Base-by-base conservation (phyloP, 2,329 filamentous ascomycete genomes). In the Aschersonia sp. region DNA sequence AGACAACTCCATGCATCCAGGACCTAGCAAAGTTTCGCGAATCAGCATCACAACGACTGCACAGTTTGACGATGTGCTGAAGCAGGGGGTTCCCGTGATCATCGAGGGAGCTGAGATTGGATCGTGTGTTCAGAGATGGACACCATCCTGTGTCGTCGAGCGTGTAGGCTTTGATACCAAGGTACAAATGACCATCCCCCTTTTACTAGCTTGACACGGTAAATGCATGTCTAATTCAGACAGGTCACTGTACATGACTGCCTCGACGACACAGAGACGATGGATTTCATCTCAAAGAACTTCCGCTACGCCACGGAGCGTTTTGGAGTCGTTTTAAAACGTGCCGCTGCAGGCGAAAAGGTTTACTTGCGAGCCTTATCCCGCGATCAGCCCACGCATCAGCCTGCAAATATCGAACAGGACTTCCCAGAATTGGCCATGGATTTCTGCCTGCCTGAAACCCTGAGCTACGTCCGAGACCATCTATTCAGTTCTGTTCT, bases 261-360 rank as follows among this genome's bases (percentile, higher is more conserved):
- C 22, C 63, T 70, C 6, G 48, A 46, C 31, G 54, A 62, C 30
- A 72, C 69, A 5, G 69, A 76, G 32, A 75, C 75, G 43, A 87
- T 94, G 83, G 82, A 86, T 54, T 94, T 95, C 58, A 80, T 80
- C 49, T 69, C 72, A 43, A 94, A 94, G 63, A 94, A 94, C 61
- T 94, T 94, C 59, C 66, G 68, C 39, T 94, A 94, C 59, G 69
- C 74, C 7, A 85, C 78, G 4, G 80, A 81, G 52, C 58, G 67
- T 2, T 87, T 94, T 54, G 74, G 71, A 1, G 64, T 72, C 0
- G 88, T 94, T 59, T 68, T 89, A 45, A 62, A 75, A 35, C 72
- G 75, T 45, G 75, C 80, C 14, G 62, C 72, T 22, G 59, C 61
- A 5, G 84, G 84, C 9, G 73, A 72, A 41, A 75, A 73, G 50